Conservation (phyloP, 208 protist species). For the Polymyxa betae region DNA sequence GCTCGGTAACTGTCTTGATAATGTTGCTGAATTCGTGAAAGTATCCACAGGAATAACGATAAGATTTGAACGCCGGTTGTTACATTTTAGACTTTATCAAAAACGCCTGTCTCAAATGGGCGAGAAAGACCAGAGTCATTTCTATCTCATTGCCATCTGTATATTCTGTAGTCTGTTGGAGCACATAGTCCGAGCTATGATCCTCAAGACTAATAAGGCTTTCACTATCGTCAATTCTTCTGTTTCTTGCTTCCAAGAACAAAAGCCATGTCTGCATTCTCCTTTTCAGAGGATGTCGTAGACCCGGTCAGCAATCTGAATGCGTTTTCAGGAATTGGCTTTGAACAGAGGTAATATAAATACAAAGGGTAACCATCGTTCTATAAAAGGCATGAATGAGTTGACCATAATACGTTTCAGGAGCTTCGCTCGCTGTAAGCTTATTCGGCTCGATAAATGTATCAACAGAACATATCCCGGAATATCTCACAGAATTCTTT, state of each 20-base stretch:
- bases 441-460: background rate
- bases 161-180: background rate
- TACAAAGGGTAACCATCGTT: background rate
- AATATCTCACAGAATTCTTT: background rate
- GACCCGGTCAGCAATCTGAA: no score
- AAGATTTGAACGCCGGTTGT: background rate
- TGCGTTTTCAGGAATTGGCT: no score
- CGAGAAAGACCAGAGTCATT: background rate
- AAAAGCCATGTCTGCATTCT: background rate
- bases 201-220: background rate
- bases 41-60: background rate
- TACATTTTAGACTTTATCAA: background rate
- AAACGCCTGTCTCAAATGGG: background rate
- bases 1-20: background rate
- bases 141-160: background rate
- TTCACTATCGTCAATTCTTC: background rate
- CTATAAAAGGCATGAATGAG: background rate
- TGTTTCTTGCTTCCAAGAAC: background rate
- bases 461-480: background rate
- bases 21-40: background rate
- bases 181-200: background rate
- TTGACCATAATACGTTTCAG: no score
- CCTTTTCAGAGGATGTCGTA: background rate
- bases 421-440: background rate
- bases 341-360: background rate